Conservation (phyloP, 2,329 filamentous ascomycete genomes). For the Aspergillus neotritici region DNA sequence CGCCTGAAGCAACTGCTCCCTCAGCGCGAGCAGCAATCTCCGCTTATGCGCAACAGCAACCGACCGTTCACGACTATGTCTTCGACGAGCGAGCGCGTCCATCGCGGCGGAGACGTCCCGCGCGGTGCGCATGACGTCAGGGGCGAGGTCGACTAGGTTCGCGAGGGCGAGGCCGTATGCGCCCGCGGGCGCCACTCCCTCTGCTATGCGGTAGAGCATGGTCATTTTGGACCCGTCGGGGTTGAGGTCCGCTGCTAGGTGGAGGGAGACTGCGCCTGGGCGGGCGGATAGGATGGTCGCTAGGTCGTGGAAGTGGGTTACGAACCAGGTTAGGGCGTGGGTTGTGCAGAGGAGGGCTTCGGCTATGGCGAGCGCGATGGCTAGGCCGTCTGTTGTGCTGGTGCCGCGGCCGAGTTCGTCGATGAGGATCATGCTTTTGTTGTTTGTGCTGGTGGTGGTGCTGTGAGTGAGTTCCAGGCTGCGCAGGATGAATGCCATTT, state of each 20-base stretch:
- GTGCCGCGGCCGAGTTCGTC: constrained; percentile 92
- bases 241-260: constrained; percentile 66
- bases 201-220: constrained; percentile 80
- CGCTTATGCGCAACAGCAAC: constrained; percentile 58
- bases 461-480: constrained; percentile 59
- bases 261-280: constrained; percentile 73
- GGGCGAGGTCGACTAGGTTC: constrained; percentile 65
- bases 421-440: constrained; percentile 70
- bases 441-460: too few species aligned
- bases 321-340: constrained; percentile 80
- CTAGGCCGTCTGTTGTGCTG: constrained; percentile 78
- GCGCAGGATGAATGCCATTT: constrained; percentile 85
- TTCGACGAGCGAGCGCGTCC: constrained; percentile 52
- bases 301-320: constrained; percentile 84
- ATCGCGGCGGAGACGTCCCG: constrained; percentile 61
- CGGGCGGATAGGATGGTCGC: constrained; percentile 68
- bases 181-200: constrained; percentile 63
- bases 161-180: constrained; percentile 85
- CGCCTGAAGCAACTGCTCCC: constrained; percentile 67
- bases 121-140: constrained; percentile 61
- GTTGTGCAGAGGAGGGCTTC: constrained; percentile 73
- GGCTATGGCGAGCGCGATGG: constrained; percentile 83
- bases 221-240: constrained; percentile 59
- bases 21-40: constrained; percentile 66
- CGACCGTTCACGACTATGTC: constrained; percentile 54